phyloP scores from a whole-genome alignment of 805 yeast genomes.

The Spathaspora passalidarum region DNA sequence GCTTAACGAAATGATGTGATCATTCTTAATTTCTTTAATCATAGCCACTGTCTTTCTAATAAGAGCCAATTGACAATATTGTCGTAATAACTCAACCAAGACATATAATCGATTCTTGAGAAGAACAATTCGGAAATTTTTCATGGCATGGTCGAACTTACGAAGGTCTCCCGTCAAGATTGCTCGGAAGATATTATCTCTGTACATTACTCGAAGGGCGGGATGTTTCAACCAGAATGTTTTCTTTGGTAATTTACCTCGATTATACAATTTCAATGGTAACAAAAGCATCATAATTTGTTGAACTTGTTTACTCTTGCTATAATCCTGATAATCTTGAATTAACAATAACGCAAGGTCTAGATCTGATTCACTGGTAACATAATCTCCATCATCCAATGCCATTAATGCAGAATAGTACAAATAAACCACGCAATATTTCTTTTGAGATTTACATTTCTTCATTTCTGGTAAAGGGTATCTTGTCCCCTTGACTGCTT shows the following conservation, averaged over 20 bases:
- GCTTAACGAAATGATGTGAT: constrained; percentile 38
- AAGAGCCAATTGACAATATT: constrained; percentile 48
- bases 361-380: constrained; percentile 49
- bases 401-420: constrained; percentile 69
- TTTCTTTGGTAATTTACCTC: constrained; percentile 45
- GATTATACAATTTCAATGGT: constrained; percentile 57
- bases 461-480: constrained; percentile 51
- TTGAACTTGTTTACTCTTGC: constrained; percentile 28
- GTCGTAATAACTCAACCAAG: constrained; percentile 50
- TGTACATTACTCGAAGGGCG: constrained; percentile 38
- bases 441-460: constrained; percentile 28
- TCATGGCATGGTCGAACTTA: constrained; percentile 46
- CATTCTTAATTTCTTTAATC: constrained; percentile 18
- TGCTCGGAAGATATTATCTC: constrained; percentile 45
- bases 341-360: constrained; percentile 44
- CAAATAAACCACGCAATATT: constrained; percentile 56
- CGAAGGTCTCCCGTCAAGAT: constrained; percentile 54
- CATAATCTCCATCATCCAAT: constrained; percentile 62
- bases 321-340: constrained; percentile 20
- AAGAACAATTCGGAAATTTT: constrained; percentile 46
- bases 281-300: constrained; percentile 57
- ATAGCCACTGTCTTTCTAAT: constrained; percentile 36
- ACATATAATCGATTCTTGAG: constrained; percentile 61
- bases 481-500: constrained; percentile 57
- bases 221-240: constrained; percentile 42